Conservation (phyloP, 1,139 yeast genomes). For the Blastobotrys persicus region DNA sequence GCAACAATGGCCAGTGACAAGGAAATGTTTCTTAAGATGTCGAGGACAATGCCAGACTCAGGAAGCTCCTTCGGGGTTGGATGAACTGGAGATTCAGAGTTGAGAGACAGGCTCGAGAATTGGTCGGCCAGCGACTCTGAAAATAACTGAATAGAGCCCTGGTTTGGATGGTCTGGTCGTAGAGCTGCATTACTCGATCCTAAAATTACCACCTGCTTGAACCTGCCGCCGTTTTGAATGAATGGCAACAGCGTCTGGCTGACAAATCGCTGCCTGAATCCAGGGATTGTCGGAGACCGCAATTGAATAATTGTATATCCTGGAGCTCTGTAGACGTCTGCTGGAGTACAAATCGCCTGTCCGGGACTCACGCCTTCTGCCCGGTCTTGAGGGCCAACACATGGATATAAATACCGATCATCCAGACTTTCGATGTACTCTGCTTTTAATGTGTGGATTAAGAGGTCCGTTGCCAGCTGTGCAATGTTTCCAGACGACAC, state of each 20-base stretch:
- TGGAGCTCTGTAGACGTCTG: constrained; percentile 22
- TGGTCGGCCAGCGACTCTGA: constrained; percentile 24
- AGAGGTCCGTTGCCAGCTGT: constrained; percentile 72
- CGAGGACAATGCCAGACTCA: constrained; percentile 35
- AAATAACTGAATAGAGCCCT: constrained; percentile 16
- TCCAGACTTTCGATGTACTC: constrained; percentile 55
- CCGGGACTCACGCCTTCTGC: constrained; percentile 1
- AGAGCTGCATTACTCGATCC: constrained; percentile 67
- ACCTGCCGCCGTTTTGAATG: constrained; percentile 38
- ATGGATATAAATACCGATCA: constrained; percentile 68
- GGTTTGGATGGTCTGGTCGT: constrained; percentile 18
- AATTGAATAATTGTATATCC: constrained; percentile 61
- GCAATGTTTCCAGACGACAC: constrained; percentile 90
- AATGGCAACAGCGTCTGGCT: constrained; percentile 54
- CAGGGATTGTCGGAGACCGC: constrained; percentile 78
- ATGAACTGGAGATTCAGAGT: constrained; percentile 14
- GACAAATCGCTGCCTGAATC: constrained; percentile 53
- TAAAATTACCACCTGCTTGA: constrained; percentile 53
- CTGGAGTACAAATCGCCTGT: constrained; percentile 47
- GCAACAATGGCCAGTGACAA: constrained; percentile 35
- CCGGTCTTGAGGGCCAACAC: constrained; percentile 71
- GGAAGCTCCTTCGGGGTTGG: constrained; percentile 25
- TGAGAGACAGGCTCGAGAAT: constrained; percentile 24
- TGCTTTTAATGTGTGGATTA: constrained; percentile 61
- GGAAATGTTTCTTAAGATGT: constrained; percentile 23